These are phyloP conservation scores for Pinus tabuliformis DNA, from an alignment of 75 land plant genomes.

Conservation along the genomic window DNA sequence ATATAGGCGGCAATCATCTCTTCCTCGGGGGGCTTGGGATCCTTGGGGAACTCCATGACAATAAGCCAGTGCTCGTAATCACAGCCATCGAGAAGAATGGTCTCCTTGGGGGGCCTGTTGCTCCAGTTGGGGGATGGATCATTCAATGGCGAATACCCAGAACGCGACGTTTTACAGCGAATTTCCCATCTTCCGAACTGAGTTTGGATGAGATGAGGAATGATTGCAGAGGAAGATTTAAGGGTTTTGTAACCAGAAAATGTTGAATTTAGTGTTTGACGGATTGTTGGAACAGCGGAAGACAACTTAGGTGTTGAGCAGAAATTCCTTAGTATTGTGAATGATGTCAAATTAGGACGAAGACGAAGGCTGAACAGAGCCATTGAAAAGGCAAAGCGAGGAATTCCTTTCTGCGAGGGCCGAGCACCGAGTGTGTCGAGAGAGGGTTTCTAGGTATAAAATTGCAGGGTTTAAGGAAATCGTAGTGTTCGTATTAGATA, in stretches of 20 bases:
- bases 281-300: not conserved
- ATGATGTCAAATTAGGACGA: not conserved
- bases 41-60: slow-evolving; percentile 65
- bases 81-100: slow-evolving; percentile 70
- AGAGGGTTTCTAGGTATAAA: too few relatives aligned
- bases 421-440: too few relatives aligned
- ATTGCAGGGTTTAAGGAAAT: too few relatives aligned
- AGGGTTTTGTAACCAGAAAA: not conserved
- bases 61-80: slow-evolving; percentile 83
- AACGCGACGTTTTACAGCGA: slow-evolving; percentile 20
- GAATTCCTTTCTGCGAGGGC: too few relatives aligned
- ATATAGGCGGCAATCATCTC: slow-evolving; percentile 58
- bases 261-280: not conserved
- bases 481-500: too few relatives aligned
- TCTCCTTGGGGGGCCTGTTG: slow-evolving; percentile 76
- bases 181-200: not conserved
- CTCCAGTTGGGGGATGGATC: slow-evolving; percentile 78
- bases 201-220: not conserved
- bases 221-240: not conserved
- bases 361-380: slow-evolving; percentile 2
- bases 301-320: not conserved
- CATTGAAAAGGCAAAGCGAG: not conserved
- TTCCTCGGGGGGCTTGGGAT: slow-evolving; percentile 47
- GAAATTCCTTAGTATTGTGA: not conserved
- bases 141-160: slow-evolving; percentile 70